phyloP scores from a whole-genome alignment of 306 rosid species.

The Carpinus viminea region DNA sequence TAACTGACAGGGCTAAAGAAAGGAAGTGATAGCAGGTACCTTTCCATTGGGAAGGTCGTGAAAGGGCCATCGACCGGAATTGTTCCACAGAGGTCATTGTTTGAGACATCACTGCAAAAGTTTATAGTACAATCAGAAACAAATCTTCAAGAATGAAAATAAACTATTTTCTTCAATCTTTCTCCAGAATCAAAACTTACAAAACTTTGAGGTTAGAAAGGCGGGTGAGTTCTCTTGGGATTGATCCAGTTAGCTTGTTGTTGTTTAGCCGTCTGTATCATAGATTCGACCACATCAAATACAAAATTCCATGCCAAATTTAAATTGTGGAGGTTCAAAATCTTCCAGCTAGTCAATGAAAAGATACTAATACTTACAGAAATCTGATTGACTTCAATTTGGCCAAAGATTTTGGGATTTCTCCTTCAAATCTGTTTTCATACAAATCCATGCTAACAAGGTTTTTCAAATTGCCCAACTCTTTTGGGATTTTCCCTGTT shows the following conservation, averaged over 20 bases:
- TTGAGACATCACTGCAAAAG: constrained; percentile 82
- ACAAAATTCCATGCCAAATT: constrained; percentile 20
- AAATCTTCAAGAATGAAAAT: not conserved
- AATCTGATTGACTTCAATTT: constrained; percentile 83
- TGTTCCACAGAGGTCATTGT: constrained; percentile 88
- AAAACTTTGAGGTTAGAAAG: constrained; percentile 80
- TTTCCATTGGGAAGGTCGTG: constrained; percentile 69
- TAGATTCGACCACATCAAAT: constrained; percentile 14
- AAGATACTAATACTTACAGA: constrained; percentile 63
- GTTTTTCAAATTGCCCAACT: constrained; percentile 64
- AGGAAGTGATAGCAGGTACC: constrained; percentile 39
- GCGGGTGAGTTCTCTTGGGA: constrained; percentile 76
- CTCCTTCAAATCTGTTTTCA: constrained; percentile 71
- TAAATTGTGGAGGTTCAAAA: not conserved
- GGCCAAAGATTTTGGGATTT: constrained; percentile 77
- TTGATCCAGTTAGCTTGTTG: constrained; percentile 79
- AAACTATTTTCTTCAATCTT: not conserved
- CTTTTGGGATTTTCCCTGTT: constrained; percentile 72
- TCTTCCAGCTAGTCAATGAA: constrained; percentile 17
- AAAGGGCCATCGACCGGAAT: constrained; percentile 93
- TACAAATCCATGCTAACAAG: constrained; percentile 93
- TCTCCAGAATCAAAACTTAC: constrained; percentile 44
- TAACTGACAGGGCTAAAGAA: constrained; percentile 1
- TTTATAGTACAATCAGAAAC: constrained; percentile 11
- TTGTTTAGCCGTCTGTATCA: constrained; percentile 63